Evolutionary conservation across 2,329 filamentous ascomycete species (phyloP), one percentile per base, ranked within the genome.

Genomic region (Dothiorella sarmentorum): DNA sequence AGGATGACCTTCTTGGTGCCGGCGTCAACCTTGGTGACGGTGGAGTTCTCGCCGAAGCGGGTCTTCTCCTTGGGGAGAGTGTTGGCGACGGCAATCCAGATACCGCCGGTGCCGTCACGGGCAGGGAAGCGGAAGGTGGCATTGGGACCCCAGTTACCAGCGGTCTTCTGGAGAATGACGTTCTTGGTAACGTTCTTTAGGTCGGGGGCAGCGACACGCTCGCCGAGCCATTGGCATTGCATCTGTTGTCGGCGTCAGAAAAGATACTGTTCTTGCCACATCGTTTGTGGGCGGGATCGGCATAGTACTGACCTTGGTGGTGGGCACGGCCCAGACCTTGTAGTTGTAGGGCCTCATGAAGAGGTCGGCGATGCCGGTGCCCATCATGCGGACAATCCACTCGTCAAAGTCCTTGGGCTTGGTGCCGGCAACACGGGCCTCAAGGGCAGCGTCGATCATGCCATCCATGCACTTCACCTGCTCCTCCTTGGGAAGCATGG

Each of bases 331-430:
- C 94, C 94, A 99, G 73, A 99, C 94, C 82, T 99, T 99, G 87
- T 88, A 99, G 85, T 99, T 99, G 84, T 99, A 99, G 57, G 94
- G 94, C 69, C 94, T 85, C 94, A 99, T 99, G 85, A 99, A 99
- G 68, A 93, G 83, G 75, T 99, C 86, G 66, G 92, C 93, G 70
- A 99, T 83, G 68, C 93, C 93, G 68, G 85, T 80, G 69, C 94
- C 94, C 79, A 89, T 92, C 81, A 89, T 95, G 70, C 94, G 87
- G 68, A 97, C 75, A 71, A 97, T 97, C 92, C 92, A 97, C 81
- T 99, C 91, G 72, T 99, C 94, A 69, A 99, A 99, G 80, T 95
- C 83, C 82, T 92, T 88, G 68, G 94, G 94, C 83, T 97, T 97
- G 65, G 86, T 90, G 79, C 85, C 93, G 71, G 90, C 81, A 45